Base-by-base conservation (phyloP, 2,329 filamentous ascomycete species). In the Clarireedia sp. region DNA sequence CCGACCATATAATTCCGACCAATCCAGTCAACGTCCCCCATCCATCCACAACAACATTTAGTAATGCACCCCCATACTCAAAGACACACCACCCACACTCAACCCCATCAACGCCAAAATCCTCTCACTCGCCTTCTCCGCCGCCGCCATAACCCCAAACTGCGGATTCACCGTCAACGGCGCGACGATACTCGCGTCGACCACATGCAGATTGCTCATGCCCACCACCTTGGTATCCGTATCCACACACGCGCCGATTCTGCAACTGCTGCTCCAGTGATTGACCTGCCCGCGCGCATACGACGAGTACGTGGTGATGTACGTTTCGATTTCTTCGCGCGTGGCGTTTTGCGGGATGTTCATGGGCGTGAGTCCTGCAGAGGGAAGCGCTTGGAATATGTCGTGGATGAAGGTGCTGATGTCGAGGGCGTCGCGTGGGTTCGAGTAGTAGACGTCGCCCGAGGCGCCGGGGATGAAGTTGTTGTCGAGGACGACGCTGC, bases 111-210 rank as follows among this genome's bases (percentile, higher is more conserved):
- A 23, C 4, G 2, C 55, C 57, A 74, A 64, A 60, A 80, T 77
- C 60, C 74, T 68, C 66, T 80, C 78, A 2, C 73, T 71, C 1
- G 73, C 78, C 59, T 71, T 73, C 68, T 80, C 78, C 0, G 72
- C 78, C 4, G 74, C 77, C 19, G 77, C 73, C 76, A 80, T 80
- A 24, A 78, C 71, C 0, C 76, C 77, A 64, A 80, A 76, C 59
- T 78, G 76, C 1, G 78, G 78, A 61, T 80, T 80, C 1, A 77
- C 76, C 0, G 75, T 79, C 61, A 81, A 63, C 0, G 77, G 77
- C 29, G 72, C 64, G 7, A 78, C 59, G 40, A 80, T 77, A 37
- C 73, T 76, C 0, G 72, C 74, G 63, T 80, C 77, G 3, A 80
- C 70, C 1, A 80, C 76, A 56, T 77, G 73, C 23, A 80, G 64